Evolutionary conservation across 2,329 filamentous ascomycete species (phyloP), one percentile per base, ranked within the genome.

Genomic region (Delphinella strobiligena): DNA sequence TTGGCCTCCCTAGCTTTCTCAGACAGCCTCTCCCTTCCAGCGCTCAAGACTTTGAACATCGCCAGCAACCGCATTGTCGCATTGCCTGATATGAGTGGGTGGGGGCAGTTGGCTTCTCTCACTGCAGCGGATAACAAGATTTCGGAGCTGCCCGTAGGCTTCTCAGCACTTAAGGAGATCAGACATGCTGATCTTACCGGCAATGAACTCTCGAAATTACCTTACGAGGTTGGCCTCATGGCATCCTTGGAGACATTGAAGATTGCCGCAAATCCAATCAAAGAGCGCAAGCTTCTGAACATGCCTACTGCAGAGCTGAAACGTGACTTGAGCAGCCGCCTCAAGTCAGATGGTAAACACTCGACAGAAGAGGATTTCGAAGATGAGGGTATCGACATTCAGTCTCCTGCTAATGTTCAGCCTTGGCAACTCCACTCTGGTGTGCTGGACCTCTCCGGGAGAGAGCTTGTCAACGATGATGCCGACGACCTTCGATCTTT

Each of bases 231-330:
- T 42, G 82, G 80, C 4, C 66, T 75, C 18, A 94, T 96, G 86
- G 76, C 85, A 4, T 78, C 63, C 33, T 64, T 98, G 8, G 71
- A 77, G 15, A 79, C 79, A 54, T 72, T 96, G 31, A 77, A 80
- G 4, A 67, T 98, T 22, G 79, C 78, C 32, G 87, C 86, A n/a
- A 98, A 98, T 52, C 91, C 91, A 1, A 65, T 98, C 11, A 73
- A 83, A 11, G 87, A 95, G 55, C 87, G 82, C 55, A 94, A 87
- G 55, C 86, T 91, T 49, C 67, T 88, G 11, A 81, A 75, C 1
- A 83, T 93, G 63, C 72, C 73, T 16, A 87, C 83, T 0, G 82
- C 86, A 11, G 82, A 91, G 39, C 66, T 96, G 45, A 94, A 93
- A 60, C 72, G 74, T 31, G 75, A 79, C 32, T 63, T 95, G 32